Percentiles rank a stretch among this genome's conserved stretches.
Evolutionary conservation across 495 filamentous ascomycete species (phyloP).

Genomic region (Neurospora sp.): DNA sequence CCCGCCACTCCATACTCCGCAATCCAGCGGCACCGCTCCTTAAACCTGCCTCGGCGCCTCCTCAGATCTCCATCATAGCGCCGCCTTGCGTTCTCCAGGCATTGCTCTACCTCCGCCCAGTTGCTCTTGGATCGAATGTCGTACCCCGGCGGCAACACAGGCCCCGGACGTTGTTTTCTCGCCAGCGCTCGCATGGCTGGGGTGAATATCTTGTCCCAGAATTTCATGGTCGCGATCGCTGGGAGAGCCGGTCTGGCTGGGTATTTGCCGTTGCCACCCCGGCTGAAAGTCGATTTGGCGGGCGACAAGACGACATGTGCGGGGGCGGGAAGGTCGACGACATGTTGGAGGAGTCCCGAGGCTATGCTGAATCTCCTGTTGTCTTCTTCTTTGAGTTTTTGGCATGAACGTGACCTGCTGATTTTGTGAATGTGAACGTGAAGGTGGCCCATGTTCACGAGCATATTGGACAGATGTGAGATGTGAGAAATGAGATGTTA

Average conservation of each 20-base stretch:
- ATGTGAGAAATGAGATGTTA: not conserved
- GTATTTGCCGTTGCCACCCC: not conserved
- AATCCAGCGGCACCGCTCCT: not conserved
- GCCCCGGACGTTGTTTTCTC: not conserved
- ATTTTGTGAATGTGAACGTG: not conserved
- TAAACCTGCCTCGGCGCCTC: not conserved
- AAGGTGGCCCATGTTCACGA: not conserved
- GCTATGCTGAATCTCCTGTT: not conserved
- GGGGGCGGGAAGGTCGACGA: not conserved
- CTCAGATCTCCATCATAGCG: not conserved
- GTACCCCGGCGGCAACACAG: not conserved
- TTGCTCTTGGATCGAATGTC: not conserved
- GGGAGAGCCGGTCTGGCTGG: not conserved
- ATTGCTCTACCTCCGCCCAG: not conserved
- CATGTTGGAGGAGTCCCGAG: not conserved
- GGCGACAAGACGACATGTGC: not conserved
- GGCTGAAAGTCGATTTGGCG: not conserved
- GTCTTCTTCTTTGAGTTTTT: not conserved
- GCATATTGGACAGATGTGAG: not conserved
- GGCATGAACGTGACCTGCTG: not conserved
- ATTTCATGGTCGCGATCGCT: not conserved
- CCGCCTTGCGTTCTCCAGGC: not conserved
- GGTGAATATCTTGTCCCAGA: not conserved
- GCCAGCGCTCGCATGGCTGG: not conserved
- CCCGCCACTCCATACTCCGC: not conserved